phyloP scores from a whole-genome alignment of 805 yeast genomes.

The Metschnikowia lochheadii region DNA sequence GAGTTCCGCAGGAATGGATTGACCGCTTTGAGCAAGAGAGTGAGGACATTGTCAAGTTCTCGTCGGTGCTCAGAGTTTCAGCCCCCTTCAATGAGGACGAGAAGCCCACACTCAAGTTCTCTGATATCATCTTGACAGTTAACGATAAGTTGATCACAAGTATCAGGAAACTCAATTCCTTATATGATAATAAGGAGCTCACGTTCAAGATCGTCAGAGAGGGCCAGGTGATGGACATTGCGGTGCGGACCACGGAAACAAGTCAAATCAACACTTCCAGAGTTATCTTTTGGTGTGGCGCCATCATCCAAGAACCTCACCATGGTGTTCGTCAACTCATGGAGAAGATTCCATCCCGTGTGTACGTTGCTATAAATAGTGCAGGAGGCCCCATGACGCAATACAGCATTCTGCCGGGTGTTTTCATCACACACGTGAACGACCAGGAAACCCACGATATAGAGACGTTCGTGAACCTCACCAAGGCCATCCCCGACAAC shows the following conservation, averaged over 20 bases:
- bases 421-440: constrained; percentile 86
- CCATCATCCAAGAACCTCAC: constrained; percentile 82
- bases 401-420: constrained; percentile 72
- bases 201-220: constrained; percentile 68
- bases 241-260: constrained; percentile 63
- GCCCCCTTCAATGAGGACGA: constrained; percentile 34
- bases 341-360: constrained; percentile 71
- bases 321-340: constrained; percentile 86
- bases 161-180: constrained; percentile 60
- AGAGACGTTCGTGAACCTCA: constrained; percentile 60
- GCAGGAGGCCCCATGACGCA: constrained; percentile 85
- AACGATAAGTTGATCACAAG: constrained; percentile 62
- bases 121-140: constrained; percentile 74
- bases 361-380: constrained; percentile 72
- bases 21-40: constrained; percentile 57
- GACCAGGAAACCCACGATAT: constrained; percentile 69
- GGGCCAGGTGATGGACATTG: constrained; percentile 56
- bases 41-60: constrained; percentile 66
- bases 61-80: constrained; percentile 66
- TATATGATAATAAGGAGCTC: constrained; percentile 40
- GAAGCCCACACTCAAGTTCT: constrained; percentile 45
- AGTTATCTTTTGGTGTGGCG: constrained; percentile 79
- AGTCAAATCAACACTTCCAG: constrained; percentile 57
- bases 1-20: constrained; percentile 87
- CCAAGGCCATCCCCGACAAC: constrained; percentile 69